Evolutionary conservation across 805 yeast species (phyloP).

Genomic region (Wickerhamiella dianesei): DNA sequence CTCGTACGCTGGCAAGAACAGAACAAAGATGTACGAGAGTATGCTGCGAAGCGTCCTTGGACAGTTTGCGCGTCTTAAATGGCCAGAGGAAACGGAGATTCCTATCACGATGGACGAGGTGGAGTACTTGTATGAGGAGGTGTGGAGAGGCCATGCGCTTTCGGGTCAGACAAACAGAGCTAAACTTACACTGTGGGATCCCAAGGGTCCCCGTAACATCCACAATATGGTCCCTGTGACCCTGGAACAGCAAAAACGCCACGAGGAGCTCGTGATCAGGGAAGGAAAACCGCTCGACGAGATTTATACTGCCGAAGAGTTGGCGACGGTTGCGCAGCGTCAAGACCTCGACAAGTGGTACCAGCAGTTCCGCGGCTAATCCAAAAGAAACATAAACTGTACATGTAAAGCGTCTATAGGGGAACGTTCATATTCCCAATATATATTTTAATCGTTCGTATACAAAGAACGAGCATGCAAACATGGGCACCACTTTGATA

Average conservation of each 20-base stretch:
- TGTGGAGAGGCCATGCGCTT: slow-evolving; percentile 84
- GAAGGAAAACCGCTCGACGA: slow-evolving; percentile 51
- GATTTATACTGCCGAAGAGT: slow-evolving; percentile 49
- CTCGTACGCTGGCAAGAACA: slow-evolving; percentile 66
- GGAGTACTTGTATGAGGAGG: slow-evolving; percentile 77
- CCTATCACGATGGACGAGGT: slow-evolving; percentile 54
- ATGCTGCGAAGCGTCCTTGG: slow-evolving; percentile 73
- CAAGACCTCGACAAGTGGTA: slow-evolving; percentile 66
- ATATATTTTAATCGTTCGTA: slow-evolving; percentile 72
- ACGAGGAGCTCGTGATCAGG: slow-evolving; percentile 59
- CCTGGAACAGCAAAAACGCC: slow-evolving; percentile 68
- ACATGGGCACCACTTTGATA: slow-evolving; percentile 92
- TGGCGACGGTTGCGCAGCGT: slow-evolving; percentile 43
- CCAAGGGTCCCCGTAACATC: slow-evolving; percentile 42
- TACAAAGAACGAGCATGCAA: slow-evolving; percentile 87
- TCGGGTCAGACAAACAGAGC: slow-evolving; percentile 71
- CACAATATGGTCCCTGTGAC: slow-evolving; percentile 83
- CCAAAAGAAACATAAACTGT: not conserved
- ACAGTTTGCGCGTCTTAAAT: slow-evolving; percentile 69
- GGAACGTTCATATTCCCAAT: slow-evolving; percentile 40
- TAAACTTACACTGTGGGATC: slow-evolving; percentile 77
- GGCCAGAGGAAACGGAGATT: slow-evolving; percentile 51
- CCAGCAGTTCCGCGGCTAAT: slow-evolving; percentile 38
- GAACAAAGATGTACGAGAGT: slow-evolving; percentile 74
- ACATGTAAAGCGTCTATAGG: not conserved